These are phyloP conservation scores for Lentinula boryana DNA, from an alignment of 768 basidiomycete genomes.

Conservation along the genomic window DNA sequence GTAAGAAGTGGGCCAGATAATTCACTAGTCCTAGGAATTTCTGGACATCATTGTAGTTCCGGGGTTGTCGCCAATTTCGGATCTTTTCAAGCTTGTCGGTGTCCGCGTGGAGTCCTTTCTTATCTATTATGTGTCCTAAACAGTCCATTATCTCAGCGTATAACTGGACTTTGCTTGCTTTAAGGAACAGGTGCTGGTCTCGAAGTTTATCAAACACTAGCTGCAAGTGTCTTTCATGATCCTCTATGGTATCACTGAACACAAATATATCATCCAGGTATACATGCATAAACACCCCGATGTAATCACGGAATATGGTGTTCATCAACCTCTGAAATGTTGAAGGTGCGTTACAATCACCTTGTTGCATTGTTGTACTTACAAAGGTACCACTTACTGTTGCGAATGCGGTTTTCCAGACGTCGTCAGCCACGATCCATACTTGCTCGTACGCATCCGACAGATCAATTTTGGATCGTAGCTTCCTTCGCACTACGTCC, in stretches of 20 bases:
- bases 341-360: slow-evolving; percentile 14
- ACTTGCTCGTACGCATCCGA: slow-evolving; percentile 28
- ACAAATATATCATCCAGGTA: background rate
- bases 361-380: slow-evolving; percentile 27
- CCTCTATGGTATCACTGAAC: slow-evolving; percentile 17
- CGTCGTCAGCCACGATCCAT: slow-evolving; percentile 14
- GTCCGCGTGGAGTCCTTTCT: slow-evolving; percentile 22
- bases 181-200: slow-evolving; percentile 16
- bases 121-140: slow-evolving; percentile 24
- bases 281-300: background rate
- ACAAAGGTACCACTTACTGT: slow-evolving; percentile 24
- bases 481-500: slow-evolving; percentile 16
- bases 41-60: slow-evolving; percentile 17
- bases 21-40: slow-evolving; percentile 23
- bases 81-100: slow-evolving; percentile 21
- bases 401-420: slow-evolving; percentile 17
- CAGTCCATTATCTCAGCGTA: slow-evolving; percentile 17
- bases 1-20: slow-evolving; percentile 22
- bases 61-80: slow-evolving; percentile 17
- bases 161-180: slow-evolving; percentile 17
- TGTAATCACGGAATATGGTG: slow-evolving; percentile 15
- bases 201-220: slow-evolving; percentile 17
- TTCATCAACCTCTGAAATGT: slow-evolving; percentile 30
- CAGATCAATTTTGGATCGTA: slow-evolving; percentile 24
- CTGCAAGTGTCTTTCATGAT: slow-evolving; percentile 20